Percentiles rank a stretch among this genome's conserved stretches.
These are phyloP conservation scores for Eutrema yunnanense DNA, from an alignment of 345 rosid genomes.

Conservation along the genomic window DNA sequence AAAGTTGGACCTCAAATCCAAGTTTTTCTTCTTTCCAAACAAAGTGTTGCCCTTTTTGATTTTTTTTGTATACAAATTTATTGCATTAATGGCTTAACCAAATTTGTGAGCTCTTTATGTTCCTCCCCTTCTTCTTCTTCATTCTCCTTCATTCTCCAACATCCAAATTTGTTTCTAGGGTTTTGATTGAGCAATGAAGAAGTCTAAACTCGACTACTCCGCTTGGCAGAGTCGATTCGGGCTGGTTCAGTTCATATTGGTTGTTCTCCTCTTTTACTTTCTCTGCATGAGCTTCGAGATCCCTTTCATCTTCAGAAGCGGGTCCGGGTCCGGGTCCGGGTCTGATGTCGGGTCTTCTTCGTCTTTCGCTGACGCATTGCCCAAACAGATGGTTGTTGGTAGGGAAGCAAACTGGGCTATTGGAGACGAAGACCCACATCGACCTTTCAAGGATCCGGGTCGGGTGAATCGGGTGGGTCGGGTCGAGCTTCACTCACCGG, in stretches of 20 bases:
- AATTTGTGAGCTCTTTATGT: background rate
- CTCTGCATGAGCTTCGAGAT: constrained; percentile 61
- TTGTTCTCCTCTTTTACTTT: constrained; percentile 43
- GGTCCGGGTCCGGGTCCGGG: constrained; percentile 28
- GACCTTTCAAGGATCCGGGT: constrained; percentile 29
- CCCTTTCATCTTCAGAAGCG: constrained; percentile 51
- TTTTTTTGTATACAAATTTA: background rate
- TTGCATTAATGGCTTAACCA: constrained; percentile 13
- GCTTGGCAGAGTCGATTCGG: constrained; percentile 38
- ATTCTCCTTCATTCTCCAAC: background rate
- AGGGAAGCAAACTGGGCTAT: constrained; percentile 36
- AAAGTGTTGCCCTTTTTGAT: constrained; percentile 8
- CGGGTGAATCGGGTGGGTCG: constrained; percentile 27
- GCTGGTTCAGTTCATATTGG: constrained; percentile 54
- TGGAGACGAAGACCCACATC: constrained; percentile 45
- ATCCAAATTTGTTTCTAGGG: background rate
- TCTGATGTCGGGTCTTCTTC: constrained; percentile 26
- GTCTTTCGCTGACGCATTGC: constrained; percentile 29
- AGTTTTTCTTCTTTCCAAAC: background rate
- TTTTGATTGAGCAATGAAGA: constrained; percentile 28
- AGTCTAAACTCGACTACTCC: constrained; percentile 32
- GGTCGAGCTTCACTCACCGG: constrained; percentile 2
- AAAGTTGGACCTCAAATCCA: background rate
- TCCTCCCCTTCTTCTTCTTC: background rate
- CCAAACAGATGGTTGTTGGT: constrained; percentile 27